Evolutionary conservation across 306 rosid species (phyloP).

Genomic region (Pyrus communis): DNA sequence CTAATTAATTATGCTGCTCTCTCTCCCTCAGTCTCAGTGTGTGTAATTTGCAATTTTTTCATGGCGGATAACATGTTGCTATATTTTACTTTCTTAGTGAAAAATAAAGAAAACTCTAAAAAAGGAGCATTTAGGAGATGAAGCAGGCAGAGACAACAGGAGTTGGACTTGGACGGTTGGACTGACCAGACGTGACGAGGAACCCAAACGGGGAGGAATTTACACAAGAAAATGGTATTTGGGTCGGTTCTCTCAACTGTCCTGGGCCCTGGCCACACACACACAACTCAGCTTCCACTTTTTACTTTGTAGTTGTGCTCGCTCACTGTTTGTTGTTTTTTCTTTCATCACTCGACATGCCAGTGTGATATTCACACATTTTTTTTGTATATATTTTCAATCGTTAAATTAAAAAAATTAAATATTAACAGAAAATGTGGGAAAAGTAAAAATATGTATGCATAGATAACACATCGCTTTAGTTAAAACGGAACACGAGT

Average conservation of each 20-base stretch:
- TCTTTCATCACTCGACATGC: no score
- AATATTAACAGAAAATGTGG: rapidly evolving
- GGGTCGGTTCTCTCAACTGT: constrained; percentile 15
- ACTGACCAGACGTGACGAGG: not conserved
- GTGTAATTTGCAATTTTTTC: not conserved
- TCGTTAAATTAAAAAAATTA: rapidly evolving
- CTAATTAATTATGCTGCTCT: not conserved
- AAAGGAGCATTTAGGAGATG: not conserved
- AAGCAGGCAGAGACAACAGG: no score
- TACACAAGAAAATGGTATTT: constrained; percentile 27
- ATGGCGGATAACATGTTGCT: not conserved
- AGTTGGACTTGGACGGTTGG: no score
- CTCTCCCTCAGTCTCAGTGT: not conserved
- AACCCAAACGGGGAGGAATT: constrained; percentile 27
- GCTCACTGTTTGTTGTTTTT: not conserved
- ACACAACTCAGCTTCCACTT: constrained; percentile 6
- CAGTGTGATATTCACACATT: no score
- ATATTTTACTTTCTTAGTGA: not conserved
- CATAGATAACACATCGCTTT: no score
- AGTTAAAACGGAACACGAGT: no score
- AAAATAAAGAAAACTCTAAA: not conserved
- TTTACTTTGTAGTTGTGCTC: not conserved
- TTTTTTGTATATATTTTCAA: no score
- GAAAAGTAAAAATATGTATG: no score
- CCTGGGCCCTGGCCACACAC: not conserved